Base-by-base conservation (phyloP, 1,284 basidiomycete genomes). In the Ganoderma resinaceum region DNA sequence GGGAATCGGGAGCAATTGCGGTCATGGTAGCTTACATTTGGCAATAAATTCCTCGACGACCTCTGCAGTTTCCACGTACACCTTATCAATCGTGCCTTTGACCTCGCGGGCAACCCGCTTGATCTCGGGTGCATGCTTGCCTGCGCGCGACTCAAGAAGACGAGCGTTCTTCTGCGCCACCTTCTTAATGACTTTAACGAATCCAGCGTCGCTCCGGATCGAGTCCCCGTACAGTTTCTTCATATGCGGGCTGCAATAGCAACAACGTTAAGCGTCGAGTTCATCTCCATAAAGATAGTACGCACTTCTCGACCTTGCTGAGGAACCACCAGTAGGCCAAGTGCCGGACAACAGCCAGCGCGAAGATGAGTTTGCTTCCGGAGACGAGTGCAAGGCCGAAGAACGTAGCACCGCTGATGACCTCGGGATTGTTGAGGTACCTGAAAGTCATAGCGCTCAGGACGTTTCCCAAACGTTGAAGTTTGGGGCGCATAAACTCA, bases 351-450 rank as follows among this genome's bases (percentile, higher is more conserved):
- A 97, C 86, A 2, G 97, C 96, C n/a, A 98, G 85, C 1, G 87
- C 79, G 57, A 96, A 88, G 0, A 97, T 95, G 20, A 96, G 86
- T 76, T 94, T 95, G 77, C 91, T 95, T 12, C 94, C 95, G 69
- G 93, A 95, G 76, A 99, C 94, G 64, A 99, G 85, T 2, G 94
- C 92, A 20, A 99, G 83, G 16, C 97, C 97, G 74, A 99, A 95
- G 86, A 98, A 97, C 0, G 96, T 94, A 0, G 96, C 95, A 1
- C 96, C 96, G 33, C 96, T 96, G 91, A 98, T 95, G 46, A 94
- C 90, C 80, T 99, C 97, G 0, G 97, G 97, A 78, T 99, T 98
- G 82, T 99, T 98, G 68, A 98, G 84, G 83, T 95, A 97, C 12
- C 90, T 91, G 65, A 38, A 38, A 42, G 58, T 5, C 37, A 29